phyloP scores from a whole-genome alignment of 2,329 filamentous ascomycete genomes.

The Xylariaceae sp. region DNA sequence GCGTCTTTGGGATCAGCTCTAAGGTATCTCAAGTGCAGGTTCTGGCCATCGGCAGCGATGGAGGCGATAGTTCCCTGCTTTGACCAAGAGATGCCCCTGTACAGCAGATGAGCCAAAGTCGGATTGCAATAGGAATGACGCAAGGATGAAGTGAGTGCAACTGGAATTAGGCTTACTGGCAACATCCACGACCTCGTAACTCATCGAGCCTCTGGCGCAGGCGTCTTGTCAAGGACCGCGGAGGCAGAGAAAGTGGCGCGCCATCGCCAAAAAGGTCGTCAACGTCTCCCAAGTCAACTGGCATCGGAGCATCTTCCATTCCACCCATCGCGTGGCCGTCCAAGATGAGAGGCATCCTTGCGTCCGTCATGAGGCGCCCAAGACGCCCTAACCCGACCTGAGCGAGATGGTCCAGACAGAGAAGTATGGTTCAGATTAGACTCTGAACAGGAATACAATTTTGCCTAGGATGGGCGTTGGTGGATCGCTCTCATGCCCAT shows the following conservation, averaged over 20 bases:
- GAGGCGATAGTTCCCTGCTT: slow-evolving; percentile 80
- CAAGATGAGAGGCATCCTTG: slow-evolving; percentile 48
- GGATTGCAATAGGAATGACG: too few relatives aligned
- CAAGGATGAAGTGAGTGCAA: neutral
- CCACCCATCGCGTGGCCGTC: slow-evolving; percentile 49
- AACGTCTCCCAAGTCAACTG: slow-evolving; percentile 54
- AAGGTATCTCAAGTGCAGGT: slow-evolving; percentile 69
- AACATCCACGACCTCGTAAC: slow-evolving; percentile 69
- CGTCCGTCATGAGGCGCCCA: slow-evolving; percentile 27
- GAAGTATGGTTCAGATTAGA: too few relatives aligned
- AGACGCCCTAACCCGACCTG: neutral
- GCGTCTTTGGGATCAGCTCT: slow-evolving; percentile 65
- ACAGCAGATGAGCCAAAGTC: slow-evolving; percentile 13
- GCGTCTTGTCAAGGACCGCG: slow-evolving; percentile 56
- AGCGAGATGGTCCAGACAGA: neutral
- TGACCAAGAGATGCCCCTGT: slow-evolving; percentile 81
- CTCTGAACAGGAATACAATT: too few relatives aligned
- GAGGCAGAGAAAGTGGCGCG: slow-evolving; percentile 50
- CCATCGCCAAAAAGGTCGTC: slow-evolving; percentile 75
- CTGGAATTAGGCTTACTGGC: slow-evolving; percentile 59
- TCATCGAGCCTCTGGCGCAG: slow-evolving; percentile 73
- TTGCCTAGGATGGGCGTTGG: too few relatives aligned
- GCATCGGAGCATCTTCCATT: slow-evolving; percentile 50
- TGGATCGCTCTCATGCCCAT: too few relatives aligned
- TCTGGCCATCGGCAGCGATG: slow-evolving; percentile 67